Base-by-base conservation (phyloP, 805 yeast genomes). In the Isabelozyma gotoi region DNA sequence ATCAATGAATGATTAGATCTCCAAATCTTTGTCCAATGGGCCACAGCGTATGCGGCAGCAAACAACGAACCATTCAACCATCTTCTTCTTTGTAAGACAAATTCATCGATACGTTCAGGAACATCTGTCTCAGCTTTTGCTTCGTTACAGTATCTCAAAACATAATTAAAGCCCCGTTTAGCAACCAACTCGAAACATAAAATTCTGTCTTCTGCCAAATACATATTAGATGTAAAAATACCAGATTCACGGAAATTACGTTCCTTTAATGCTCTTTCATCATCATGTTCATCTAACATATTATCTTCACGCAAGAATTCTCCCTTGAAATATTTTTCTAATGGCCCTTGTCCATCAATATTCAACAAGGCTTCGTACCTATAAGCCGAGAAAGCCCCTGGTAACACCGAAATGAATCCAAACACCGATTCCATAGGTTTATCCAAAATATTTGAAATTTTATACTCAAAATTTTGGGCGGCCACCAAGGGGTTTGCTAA, bases 61-160 rank as follows among this genome's bases (percentile, higher is more conserved):
- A 94, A 94, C 60, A 94, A 79, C 2, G 99, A 96, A 62, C 99
- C 99, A 65, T 92, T 92, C 48, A 92, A 77, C 99, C 99, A 92
- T 74, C 99, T 83, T 72, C 99, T 85, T 71, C 99, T 84, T 71
- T 92, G 99, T 43, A 94, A 80, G 41, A 92, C 88, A 59, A 94
- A 89, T 60, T 94, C 98, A n/a, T 96, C 85, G 36, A 91, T 76
- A n/a, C 77, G 74, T 58, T 91, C 97, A 6, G 98, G 98, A 40
- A 90, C 98, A 76, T 94, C 98, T 3, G 98, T 94, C 51, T 88
- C 90, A 0, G 97, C 98, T 49, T 80, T 80, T 4, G 97, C 96
- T 43, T 84, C 78, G 59, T 86, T 86, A 54, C 92, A 96, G 57
- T 90, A 92, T 54, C 84, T 81, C 53, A 94, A 76, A 16, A 87